Evolutionary conservation across 768 basidiomycete genomes (phyloP), one percentile per base, ranked within the genome.

Genomic region (Tulasnella sp.): DNA sequence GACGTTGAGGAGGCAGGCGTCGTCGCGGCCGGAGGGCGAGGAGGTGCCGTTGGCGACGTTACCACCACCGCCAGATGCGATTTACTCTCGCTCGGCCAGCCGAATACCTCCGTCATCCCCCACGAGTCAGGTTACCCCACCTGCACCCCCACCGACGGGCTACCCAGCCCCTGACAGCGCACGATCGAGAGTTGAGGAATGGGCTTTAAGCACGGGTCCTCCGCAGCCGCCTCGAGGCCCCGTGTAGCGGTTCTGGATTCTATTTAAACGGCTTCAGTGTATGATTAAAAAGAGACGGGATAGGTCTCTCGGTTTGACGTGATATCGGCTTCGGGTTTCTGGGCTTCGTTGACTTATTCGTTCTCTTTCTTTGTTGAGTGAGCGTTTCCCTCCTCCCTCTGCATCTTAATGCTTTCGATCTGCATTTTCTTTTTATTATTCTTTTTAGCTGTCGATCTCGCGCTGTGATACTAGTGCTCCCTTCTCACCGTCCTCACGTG

Each of bases 101-200:
- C 76, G 76, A 6, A 37, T 46, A 46, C 48, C 58, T 11, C 58
- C 77, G 40, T 64, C 58, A 0, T 46, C 77, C 3, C 77, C 58
- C 7, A 42, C 50, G 12, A n/a, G 46, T 7, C 44, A 14, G 18
- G 64, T n/a, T 24, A 16, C 40, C 7, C 64, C 48, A 42, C 40
- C 40, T 28, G 31, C 34, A 34, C n/a, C 46, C 28, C 76, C 76
- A 28, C 77, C 77, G 24, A 31, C 34, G 77, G 77, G 77, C 8
- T 78, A 78, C 44, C 77, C 77, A 22, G 6, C 77, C 4, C 54
- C 50, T 22, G 40, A 40, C 14, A 72, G 41, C 22, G 9, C 60
- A 11, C 16, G 72, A 41, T 37, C 64, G 14, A 80, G 48, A 50
- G 79, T 80, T 3, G 72, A 80, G 72, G 79, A 80, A 58, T 80